phyloP scores from a whole-genome alignment of 225 moss, liverwort and hornwort species.

The Rhytidiadelphus loreus region DNA sequence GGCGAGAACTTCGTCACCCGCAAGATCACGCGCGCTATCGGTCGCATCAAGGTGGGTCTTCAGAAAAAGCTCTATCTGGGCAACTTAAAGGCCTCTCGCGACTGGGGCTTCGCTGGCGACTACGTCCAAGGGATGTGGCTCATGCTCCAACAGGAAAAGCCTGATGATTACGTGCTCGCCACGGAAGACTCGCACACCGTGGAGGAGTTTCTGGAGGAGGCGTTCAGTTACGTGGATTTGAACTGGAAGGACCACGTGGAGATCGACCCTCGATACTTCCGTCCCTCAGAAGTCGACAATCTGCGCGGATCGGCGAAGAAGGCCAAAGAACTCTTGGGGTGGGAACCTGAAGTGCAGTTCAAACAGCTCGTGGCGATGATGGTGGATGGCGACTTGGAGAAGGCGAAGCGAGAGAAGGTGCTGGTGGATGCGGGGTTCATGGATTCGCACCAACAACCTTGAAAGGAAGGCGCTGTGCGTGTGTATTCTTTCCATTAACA shows the following conservation, averaged over 20 bases:
- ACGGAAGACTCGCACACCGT: constrained; percentile 80
- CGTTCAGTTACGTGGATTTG: constrained; percentile 54
- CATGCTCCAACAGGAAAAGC: constrained; percentile 69
- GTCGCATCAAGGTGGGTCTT: constrained; percentile 70
- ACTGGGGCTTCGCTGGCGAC: constrained; percentile 82
- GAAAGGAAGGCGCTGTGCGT: not conserved
- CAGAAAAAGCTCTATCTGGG: constrained; percentile 81
- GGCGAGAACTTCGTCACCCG: constrained; percentile 81
- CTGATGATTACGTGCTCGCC: constrained; percentile 72
- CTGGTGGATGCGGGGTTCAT: constrained; percentile 63
- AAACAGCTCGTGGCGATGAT: constrained; percentile 71
- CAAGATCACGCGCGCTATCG: constrained; percentile 72
- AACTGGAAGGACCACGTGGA: constrained; percentile 81
- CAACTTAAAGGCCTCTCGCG: constrained; percentile 68
- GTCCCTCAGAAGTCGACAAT: constrained; percentile 77
- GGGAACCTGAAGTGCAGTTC: constrained; percentile 58
- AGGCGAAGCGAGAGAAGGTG: constrained; percentile 71
- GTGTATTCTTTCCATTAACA: not conserved
- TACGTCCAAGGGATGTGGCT: constrained; percentile 90
- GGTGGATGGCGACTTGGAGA: constrained; percentile 62
- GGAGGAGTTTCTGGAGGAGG: constrained; percentile 70
- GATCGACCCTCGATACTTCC: constrained; percentile 77
- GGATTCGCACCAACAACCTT: constrained; percentile 68
- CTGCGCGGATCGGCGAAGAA: constrained; percentile 54
- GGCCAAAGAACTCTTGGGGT: constrained; percentile 29